Evolutionary conservation across 192 early-diverging fungal species (phyloP).

Genomic region (Backusella liffmaniae): DNA sequence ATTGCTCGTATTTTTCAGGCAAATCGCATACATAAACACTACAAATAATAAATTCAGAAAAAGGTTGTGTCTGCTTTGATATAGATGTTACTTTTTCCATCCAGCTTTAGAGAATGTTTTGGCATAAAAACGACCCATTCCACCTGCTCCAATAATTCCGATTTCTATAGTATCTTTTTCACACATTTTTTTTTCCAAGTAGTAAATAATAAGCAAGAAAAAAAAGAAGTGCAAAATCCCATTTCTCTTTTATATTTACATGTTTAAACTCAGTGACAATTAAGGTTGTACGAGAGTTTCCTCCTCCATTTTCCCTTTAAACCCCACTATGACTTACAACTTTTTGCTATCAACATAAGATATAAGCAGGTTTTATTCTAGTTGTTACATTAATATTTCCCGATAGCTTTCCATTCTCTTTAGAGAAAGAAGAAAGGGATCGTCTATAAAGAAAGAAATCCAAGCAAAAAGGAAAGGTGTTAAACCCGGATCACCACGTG

Average conservation of each 20-base stretch:
- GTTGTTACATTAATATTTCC: not conserved
- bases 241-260: not conserved
- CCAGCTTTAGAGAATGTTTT: conserved; percentile 65
- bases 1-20: conserved; percentile 65
- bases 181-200: not conserved
- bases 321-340: not conserved
- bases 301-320: not conserved
- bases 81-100: conserved; percentile 61
- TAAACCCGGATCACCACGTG: conserved; percentile 2
- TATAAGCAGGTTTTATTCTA: not conserved
- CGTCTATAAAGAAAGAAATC: not conserved
- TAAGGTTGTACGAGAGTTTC: not conserved
- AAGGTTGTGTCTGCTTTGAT: conserved; percentile 35
- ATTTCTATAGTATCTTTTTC: conserved; percentile 66
- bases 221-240: not conserved
- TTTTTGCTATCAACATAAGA: not conserved
- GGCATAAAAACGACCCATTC: conserved; percentile 94
- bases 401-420: not conserved
- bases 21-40: conserved; percentile 91
- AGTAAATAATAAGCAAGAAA: not conserved
- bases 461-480: not conserved
- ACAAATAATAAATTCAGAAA: conserved; percentile 4
- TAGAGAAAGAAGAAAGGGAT: not conserved
- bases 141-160: conserved; percentile 93
- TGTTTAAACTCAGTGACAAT: not conserved